phyloP scores from a whole-genome alignment of 2,329 filamentous ascomycete genomes.

The Torrubiella hemipterigena region DNA sequence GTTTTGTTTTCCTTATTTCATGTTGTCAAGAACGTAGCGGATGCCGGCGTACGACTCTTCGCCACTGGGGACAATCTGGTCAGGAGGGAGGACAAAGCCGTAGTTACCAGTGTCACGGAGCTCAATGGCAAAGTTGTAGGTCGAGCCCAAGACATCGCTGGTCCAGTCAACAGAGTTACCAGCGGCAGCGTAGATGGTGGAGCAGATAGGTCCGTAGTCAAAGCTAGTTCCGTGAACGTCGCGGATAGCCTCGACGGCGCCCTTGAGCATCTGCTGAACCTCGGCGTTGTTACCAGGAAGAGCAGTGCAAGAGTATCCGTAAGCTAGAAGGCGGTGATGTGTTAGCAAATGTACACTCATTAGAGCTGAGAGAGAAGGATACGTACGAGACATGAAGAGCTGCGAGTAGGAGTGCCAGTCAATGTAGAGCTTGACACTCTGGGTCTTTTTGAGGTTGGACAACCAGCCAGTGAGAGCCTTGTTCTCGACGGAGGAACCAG shows the following conservation, averaged over 20 bases:
- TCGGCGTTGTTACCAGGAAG: constrained; percentile 32
- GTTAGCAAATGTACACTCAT: constrained; percentile 22
- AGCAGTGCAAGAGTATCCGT: constrained; percentile 45
- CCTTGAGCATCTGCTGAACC: constrained; percentile 34
- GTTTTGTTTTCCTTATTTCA: constrained; percentile 22
- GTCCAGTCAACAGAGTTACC: constrained; percentile 34
- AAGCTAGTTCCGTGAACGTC: constrained; percentile 26
- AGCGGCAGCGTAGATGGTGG: constrained; percentile 46
- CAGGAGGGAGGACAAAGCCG: constrained; percentile 30
- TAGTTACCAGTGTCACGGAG: constrained; percentile 21
- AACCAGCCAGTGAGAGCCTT: constrained; percentile 28
- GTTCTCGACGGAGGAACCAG: constrained; percentile 39
- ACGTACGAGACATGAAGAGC: constrained; percentile 48
- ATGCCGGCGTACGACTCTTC: constrained; percentile 36
- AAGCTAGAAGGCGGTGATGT: constrained; percentile 38
- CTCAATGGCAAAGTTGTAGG: constrained; percentile 28
- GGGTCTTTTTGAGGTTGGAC: constrained; percentile 17
- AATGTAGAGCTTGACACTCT: constrained; percentile 48
- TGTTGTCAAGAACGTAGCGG: constrained; percentile 42
- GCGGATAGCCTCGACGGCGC: constrained; percentile 37
- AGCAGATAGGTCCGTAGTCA: constrained; percentile 40
- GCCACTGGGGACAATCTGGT: constrained; percentile 29
- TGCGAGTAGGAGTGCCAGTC: constrained; percentile 56
- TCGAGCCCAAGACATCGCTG: constrained; percentile 26
- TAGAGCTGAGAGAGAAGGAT: constrained; percentile 25